phyloP scores from a whole-genome alignment of 1,284 basidiomycete species.

The Cutaneotrichosporon sp. region DNA sequence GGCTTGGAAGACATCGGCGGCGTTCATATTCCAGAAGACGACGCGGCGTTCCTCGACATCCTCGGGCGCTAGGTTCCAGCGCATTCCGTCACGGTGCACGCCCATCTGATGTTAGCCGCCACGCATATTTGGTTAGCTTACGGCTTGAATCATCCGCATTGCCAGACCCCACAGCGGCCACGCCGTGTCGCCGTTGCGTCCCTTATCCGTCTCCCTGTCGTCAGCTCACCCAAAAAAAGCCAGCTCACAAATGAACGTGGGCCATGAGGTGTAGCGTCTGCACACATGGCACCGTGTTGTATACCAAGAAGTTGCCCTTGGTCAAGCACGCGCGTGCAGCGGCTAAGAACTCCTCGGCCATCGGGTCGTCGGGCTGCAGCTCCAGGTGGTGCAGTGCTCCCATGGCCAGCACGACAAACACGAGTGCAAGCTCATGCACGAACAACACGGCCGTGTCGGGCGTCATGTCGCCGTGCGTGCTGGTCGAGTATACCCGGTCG shows the following conservation, averaged over 20 bases:
- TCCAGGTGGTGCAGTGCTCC: constrained; percentile 42
- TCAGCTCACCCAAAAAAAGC: neutral
- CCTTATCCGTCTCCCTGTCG: constrained; percentile 31
- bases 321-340: constrained; percentile 34
- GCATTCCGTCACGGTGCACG: constrained; percentile 31
- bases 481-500: constrained; percentile 12
- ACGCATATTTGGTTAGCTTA: neutral
- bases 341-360: constrained; percentile 33
- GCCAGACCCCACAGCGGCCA: constrained; percentile 33
- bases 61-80: constrained; percentile 27
- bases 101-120: constrained; percentile 27
- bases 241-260: constrained; percentile 23
- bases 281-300: constrained; percentile 38
- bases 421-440: constrained; percentile 33
- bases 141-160: constrained; percentile 25
- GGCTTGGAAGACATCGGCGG: constrained; percentile 29
- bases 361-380: constrained; percentile 35
- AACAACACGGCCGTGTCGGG: constrained; percentile 10
- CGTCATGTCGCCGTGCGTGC: constrained; percentile 10
- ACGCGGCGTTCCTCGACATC: constrained; percentile 31
- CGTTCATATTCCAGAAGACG: constrained; percentile 27
- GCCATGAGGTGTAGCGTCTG: constrained; percentile 36
- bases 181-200: constrained; percentile 23
- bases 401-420: constrained; percentile 38
- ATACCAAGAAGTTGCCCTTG: constrained; percentile 37